These are phyloP conservation scores for Aspergillus sparsus DNA, from an alignment of 495 filamentous ascomycete species.

Conservation along the genomic window DNA sequence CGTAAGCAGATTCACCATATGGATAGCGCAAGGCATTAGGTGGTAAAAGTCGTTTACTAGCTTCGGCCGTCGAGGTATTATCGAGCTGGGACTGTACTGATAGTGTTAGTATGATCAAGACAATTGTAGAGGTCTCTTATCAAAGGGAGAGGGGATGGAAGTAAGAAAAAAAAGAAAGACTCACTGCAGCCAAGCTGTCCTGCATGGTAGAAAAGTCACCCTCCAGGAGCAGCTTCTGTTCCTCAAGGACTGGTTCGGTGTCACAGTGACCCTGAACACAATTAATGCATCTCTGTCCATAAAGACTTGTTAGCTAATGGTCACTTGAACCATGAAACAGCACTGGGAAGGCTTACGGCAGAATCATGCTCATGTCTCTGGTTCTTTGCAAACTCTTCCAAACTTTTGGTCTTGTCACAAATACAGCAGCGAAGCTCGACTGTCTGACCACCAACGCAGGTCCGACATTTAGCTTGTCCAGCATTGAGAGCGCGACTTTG, in stretches of 20 bases:
- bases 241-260: constrained; percentile 25
- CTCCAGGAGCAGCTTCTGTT: constrained; percentile 23
- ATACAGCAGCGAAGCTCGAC: constrained; percentile 42
- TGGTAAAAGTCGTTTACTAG: background rate
- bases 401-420: constrained; percentile 49
- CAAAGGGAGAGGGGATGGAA: background rate
- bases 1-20: background rate
- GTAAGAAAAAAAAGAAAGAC: background rate
- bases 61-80: background rate
- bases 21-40: background rate
- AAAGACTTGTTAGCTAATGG: constrained; percentile 11
- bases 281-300: constrained; percentile 52
- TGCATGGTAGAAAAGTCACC: constrained; percentile 13
- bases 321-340: background rate
- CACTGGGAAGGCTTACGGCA: constrained; percentile 43
- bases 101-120: background rate
- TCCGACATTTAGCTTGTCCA: constrained; percentile 24
- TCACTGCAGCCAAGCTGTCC: background rate
- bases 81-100: constrained; percentile 5
- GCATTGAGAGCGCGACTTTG: constrained; percentile 1
- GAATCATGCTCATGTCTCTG: constrained; percentile 51
- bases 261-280: constrained; percentile 49
- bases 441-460: constrained; percentile 30
- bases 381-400: constrained; percentile 58
- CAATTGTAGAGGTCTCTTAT: background rate